phyloP scores from a whole-genome alignment of 768 basidiomycete genomes.

The Psilocybe azurescens region DNA sequence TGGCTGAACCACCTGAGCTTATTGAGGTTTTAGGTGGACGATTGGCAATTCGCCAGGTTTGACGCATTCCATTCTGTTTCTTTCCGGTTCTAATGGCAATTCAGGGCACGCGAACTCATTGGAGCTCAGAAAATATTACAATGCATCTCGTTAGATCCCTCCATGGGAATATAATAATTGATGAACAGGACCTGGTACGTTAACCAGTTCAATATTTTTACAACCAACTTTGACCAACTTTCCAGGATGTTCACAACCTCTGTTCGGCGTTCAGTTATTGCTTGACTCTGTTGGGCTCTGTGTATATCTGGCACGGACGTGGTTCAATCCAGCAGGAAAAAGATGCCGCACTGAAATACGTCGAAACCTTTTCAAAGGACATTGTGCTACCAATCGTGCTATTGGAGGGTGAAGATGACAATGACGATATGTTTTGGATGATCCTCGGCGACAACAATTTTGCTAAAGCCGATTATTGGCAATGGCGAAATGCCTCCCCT shows the following conservation, averaged over 20 bases:
- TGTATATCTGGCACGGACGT: slow-evolving; percentile 84
- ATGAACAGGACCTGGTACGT: slow-evolving; percentile 74
- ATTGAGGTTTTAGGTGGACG: slow-evolving; percentile 69
- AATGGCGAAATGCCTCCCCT: slow-evolving; percentile 58
- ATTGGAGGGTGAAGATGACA: slow-evolving; percentile 64
- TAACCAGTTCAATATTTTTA: neutral
- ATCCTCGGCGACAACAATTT: slow-evolving; percentile 77
- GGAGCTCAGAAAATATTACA: slow-evolving; percentile 80
- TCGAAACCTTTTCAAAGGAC: slow-evolving; percentile 46
- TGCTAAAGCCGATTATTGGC: slow-evolving; percentile 85
- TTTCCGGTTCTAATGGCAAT: neutral
- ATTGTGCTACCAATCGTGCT: slow-evolving; percentile 56
- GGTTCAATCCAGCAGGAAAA: slow-evolving; percentile 69
- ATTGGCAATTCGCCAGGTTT: slow-evolving; percentile 78
- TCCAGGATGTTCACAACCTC: slow-evolving; percentile 64
- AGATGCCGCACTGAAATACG: slow-evolving; percentile 67
- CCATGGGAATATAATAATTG: slow-evolving; percentile 59
- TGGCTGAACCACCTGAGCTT: slow-evolving; percentile 66
- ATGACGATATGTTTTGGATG: slow-evolving; percentile 88
- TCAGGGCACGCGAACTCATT: slow-evolving; percentile 74
- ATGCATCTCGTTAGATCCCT: slow-evolving; percentile 75
- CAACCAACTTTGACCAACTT: slow-evolving; percentile 8
- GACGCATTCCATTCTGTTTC: slow-evolving; percentile 1
- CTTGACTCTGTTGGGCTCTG: slow-evolving; percentile 66
- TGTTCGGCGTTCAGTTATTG: slow-evolving; percentile 90